Conservation (phyloP, 805 yeast genomes). For the Myxozyma kluyveri region DNA sequence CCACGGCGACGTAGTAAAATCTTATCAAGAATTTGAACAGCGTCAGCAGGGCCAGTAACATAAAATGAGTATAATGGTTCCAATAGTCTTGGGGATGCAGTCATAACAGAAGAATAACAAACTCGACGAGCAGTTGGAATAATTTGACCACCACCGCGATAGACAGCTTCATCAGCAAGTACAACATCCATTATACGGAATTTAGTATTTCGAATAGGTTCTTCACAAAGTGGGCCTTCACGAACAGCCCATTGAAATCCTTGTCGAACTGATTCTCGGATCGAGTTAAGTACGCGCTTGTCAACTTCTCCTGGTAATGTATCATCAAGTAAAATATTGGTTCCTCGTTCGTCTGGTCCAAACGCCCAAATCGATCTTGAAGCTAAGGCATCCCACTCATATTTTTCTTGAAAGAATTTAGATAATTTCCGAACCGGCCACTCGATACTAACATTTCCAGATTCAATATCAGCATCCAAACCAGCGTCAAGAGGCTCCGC, state of each 20-base stretch:
- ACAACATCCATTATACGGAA: slow-evolving; percentile 67
- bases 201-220: slow-evolving; percentile 64
- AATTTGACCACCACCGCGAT: slow-evolving; percentile 58
- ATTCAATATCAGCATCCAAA: slow-evolving; percentile 56
- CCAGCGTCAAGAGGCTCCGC: slow-evolving; percentile 69
- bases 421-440: slow-evolving; percentile 48
- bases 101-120: slow-evolving; percentile 72
- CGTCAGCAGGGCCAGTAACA: slow-evolving; percentile 52
- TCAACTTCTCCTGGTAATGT: slow-evolving; percentile 71
- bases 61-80: slow-evolving; percentile 75
- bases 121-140: slow-evolving; percentile 83
- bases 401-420: slow-evolving; percentile 53
- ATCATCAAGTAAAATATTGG: slow-evolving; percentile 65
- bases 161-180: slow-evolving; percentile 49
- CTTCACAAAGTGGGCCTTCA: slow-evolving; percentile 94
- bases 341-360: slow-evolving; percentile 55
- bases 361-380: slow-evolving; percentile 80
- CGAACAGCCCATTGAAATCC: slow-evolving; percentile 82
- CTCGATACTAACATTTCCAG: slow-evolving; percentile 42
- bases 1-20: slow-evolving; percentile 71
- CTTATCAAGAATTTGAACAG: slow-evolving; percentile 50
- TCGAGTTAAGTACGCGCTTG: slow-evolving; percentile 45
- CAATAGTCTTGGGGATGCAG: slow-evolving; percentile 72
- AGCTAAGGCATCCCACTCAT: slow-evolving; percentile 79
- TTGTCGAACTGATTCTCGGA: slow-evolving; percentile 57